Conservation (phyloP, 176 grass and related monocot genomes). For the Oryza coarctata region DNA sequence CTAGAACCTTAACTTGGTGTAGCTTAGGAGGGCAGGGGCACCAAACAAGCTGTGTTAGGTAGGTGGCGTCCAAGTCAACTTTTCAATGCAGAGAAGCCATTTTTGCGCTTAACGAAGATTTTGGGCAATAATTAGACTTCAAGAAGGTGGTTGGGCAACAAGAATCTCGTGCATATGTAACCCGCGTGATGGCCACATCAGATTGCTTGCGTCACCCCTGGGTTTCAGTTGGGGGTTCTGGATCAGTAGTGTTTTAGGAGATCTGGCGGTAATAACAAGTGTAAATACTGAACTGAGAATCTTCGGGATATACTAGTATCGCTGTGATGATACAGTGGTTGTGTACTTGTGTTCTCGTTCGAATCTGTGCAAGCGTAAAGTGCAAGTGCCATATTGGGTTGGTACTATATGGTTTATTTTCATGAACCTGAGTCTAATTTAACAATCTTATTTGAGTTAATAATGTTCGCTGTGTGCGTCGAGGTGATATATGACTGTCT, state of each 20-base stretch:
- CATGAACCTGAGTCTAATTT: background rate
- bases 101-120: conserved; percentile 33
- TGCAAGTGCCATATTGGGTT: background rate
- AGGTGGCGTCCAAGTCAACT: conserved; percentile 34
- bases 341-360: background rate
- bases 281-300: background rate
- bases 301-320: background rate
- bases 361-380: too few relatives aligned
- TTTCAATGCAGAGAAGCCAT: background rate
- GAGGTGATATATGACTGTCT: background rate
- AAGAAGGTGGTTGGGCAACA: conserved; percentile 26
- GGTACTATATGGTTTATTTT: background rate
- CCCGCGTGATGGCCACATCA: background rate
- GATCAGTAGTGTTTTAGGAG: background rate
- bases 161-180: conserved; percentile 11
- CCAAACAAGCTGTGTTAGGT: conserved; percentile 2
- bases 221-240: background rate
- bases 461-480: background rate
- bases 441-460: background rate
- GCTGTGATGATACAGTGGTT: background rate
- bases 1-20: conserved; percentile 21
- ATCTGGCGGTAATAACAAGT: background rate
- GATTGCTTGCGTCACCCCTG: conserved; percentile 4
- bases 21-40: background rate
- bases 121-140: background rate